A percentile compares a stretch with the other conserved stretches of the same genome.
phyloP scores from a whole-genome alignment of 331 rosid species.

The Quercus lobata region DNA sequence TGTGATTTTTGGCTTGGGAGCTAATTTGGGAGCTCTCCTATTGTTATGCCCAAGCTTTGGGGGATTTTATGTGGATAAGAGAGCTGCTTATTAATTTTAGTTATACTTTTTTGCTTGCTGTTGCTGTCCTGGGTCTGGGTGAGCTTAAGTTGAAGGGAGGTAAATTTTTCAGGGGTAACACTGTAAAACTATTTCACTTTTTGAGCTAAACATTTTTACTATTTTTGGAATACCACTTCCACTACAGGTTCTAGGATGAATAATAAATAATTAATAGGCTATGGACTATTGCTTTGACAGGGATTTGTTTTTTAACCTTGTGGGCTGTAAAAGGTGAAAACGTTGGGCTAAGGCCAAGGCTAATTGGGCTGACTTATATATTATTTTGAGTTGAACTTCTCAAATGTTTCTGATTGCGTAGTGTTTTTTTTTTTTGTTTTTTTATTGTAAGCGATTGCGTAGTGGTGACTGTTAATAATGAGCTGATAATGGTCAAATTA shows the following conservation, averaged over 20 bases:
- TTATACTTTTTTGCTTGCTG: slow-evolving; percentile 6
- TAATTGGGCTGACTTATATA: no score
- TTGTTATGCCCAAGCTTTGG: slow-evolving; percentile 35
- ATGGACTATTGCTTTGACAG: neutral
- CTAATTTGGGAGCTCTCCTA: slow-evolving; percentile 43
- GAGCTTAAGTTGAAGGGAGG: neutral
- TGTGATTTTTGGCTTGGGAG: neutral
- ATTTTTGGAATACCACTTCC: neutral
- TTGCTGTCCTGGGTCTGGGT: neutral
- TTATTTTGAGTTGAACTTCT: no score
- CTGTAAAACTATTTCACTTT: neutral
- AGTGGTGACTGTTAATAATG: no score
- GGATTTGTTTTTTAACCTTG: neutral
- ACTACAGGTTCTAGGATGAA: no score
- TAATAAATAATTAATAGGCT: neutral
- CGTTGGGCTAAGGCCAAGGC: no score
- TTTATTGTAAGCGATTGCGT: no score
- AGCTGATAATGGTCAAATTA: no score
- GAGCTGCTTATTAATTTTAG: slow-evolving; percentile 26
- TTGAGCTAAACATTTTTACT: neutral
- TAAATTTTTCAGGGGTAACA: neutral
- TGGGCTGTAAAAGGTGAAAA: neutral
- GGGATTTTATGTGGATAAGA: slow-evolving; percentile 34
- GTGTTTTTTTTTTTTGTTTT: no score
- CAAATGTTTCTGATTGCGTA: no score